Base-by-base conservation (phyloP, 306 rosid species). In the Cucurbita ficifolia region DNA sequence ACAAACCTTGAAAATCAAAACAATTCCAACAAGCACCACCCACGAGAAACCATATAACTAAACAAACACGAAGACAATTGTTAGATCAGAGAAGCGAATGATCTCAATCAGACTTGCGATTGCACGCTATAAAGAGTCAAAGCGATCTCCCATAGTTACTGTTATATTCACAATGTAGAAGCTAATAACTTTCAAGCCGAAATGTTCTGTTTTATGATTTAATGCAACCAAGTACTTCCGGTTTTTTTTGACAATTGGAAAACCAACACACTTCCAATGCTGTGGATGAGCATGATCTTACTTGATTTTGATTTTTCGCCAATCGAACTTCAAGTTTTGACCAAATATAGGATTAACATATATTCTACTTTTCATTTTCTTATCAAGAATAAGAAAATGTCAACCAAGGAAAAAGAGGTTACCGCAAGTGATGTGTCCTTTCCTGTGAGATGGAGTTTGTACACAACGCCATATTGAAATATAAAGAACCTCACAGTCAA, bases 1-100 rank as follows among this genome's bases (percentile, higher is more conserved):
- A 76, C 87, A 80, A 81, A 94, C 99, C 99, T 94, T 94, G 78
- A 86, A 91, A 73, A 90, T 83, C 86, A 94, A 58, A 78, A 84
- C 96, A 77, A 94, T 46, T 72, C 80, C 87, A 72, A 91, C 83
- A 80, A 94, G 77, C 55, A 88, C 95, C 55, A 22, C 88, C 97
- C 99, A 94, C 12, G 99, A 94, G 87, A 86, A 91, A 76, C 99
- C 99, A 80, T 91, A 91, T 49, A 91, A 48, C 99, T 94, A 78
- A 46, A 81, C 18, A 78, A 46, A 82, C 22, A 48, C 17, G 67
- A 70, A 81, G 38, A 60, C 50, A 80, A 58, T 62, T 38, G 74
- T 83, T 75, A 82, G 65, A 24, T 60, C 63, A 62, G 70, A 36
- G 53, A 69, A 74, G 5, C 6, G 39, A 53, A 18, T 9, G 61